Conservation (phyloP, 2,329 filamentous ascomycete genomes). For the Nectriaceae sp. region DNA sequence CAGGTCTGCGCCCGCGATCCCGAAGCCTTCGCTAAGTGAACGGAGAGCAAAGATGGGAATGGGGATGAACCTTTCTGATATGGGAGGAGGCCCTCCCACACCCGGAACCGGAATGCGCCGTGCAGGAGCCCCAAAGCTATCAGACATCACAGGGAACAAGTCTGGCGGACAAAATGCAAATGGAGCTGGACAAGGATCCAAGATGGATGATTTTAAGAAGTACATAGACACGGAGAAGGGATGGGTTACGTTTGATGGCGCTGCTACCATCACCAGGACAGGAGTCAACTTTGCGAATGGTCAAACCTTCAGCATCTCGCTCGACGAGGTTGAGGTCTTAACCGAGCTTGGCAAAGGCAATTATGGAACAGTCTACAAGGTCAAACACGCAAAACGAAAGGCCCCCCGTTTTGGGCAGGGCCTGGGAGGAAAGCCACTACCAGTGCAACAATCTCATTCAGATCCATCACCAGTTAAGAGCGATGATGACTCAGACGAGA, state of each 20-base stretch:
- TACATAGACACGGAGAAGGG: slow-evolving; percentile 92
- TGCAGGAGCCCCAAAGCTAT: slow-evolving; percentile 44
- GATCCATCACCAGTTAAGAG: slow-evolving; percentile 35
- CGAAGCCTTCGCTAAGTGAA: slow-evolving; percentile 64
- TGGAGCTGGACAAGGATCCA: slow-evolving; percentile 44
- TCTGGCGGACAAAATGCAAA: slow-evolving; percentile 31
- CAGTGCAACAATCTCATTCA: slow-evolving; percentile 39
- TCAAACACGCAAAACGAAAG: slow-evolving; percentile 74
- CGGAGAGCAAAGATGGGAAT: slow-evolving; percentile 53
- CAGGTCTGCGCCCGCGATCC: slow-evolving; percentile 55
- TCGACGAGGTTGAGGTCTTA: slow-evolving; percentile 92
- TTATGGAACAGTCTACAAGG: slow-evolving; percentile 97
- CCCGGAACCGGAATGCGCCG: slow-evolving; percentile 30
- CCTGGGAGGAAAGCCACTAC: slow-evolving; percentile 49
- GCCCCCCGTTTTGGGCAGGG: slow-evolving; percentile 61
- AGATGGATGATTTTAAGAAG: slow-evolving; percentile 66
- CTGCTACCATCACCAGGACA: slow-evolving; percentile 83
- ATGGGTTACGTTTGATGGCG: slow-evolving; percentile 88
- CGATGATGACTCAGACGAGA: slow-evolving; percentile 30
- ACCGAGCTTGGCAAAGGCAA: slow-evolving; percentile 97
- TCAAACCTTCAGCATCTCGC: slow-evolving; percentile 86
- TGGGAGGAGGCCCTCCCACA: slow-evolving; percentile 34
- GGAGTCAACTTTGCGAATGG: slow-evolving; percentile 93
- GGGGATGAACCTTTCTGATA: slow-evolving; percentile 60
- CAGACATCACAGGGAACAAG: slow-evolving; percentile 39